Base-by-base conservation (phyloP, 108 stramenopile species). In the Cyclostephanos tholiformis region DNA sequence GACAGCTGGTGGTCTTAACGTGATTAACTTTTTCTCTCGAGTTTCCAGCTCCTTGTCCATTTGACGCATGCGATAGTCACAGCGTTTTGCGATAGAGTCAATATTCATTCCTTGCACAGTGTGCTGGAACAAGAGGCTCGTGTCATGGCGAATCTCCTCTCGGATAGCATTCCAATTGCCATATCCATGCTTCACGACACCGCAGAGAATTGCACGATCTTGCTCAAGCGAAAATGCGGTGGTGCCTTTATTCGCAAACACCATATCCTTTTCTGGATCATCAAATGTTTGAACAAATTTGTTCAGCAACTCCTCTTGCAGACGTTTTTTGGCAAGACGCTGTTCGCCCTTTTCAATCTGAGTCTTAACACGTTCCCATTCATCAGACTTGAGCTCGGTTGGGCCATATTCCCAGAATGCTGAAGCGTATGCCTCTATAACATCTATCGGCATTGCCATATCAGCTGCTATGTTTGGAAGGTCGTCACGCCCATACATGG, bases 181-280 rank as follows among this genome's bases (percentile, higher is more conserved):
- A 71, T 95, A 95, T 14, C 96, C 96, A 65, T 82, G 83, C 51
- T 94, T 85, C 53, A 91, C 85, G 19, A 93, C 93, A 17, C 91
- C 91, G 87, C 86, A 91, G 10, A 95, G 75, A 22, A 96, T 85
- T 12, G 93, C 91, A 8, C 96, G 80, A 75, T 96, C 96, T 83
- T 91, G 90, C 69, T 96, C 96, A 11, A 90, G 74, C 2, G 89
- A 76, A 79, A 95, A 94, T 51, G 91, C 91, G 20, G 88, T 87
- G 19, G 92, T 93, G 26, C 96, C 93, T 74, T 91, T 93, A 73
- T 96, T 96, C 19, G 91, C 89, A 85, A 96, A 96, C 7, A 76
- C 72, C 92, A 96, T 92, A 60, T 97, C 89, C 22, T 76, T 70
- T n/a, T 87, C 80, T 16, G 94, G 88, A 55, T 94, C 72, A 55